phyloP scores from a whole-genome alignment of 2,329 filamentous ascomycete genomes.

The Akanthomyces uredinophilus region DNA sequence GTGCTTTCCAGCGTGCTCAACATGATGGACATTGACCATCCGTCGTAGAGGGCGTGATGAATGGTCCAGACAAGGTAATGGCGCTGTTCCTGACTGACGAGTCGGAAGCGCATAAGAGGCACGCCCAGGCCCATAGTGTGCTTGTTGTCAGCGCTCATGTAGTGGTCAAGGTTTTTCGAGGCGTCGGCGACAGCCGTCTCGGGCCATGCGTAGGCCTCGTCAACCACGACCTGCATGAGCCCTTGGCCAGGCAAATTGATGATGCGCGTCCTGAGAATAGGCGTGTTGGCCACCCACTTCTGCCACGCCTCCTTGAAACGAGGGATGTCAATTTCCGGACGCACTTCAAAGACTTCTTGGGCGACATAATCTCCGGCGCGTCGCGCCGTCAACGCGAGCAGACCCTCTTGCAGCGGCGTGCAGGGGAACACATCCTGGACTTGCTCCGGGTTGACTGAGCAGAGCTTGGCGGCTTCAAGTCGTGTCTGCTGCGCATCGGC shows the following conservation, averaged over 20 bases:
- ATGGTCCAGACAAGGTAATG: conserved; percentile 18
- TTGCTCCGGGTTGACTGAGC: conserved; percentile 11
- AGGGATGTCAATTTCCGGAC: conserved; percentile 9
- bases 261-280: conserved; percentile 16
- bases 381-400: conserved; percentile 18
- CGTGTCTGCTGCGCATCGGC: background rate
- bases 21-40: conserved; percentile 43
- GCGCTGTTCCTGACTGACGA: background rate
- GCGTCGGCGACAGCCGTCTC: background rate
- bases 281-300: conserved; percentile 12
- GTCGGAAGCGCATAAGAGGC: conserved; percentile 14
- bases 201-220: background rate
- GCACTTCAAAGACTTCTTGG: conserved; percentile 16
- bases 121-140: conserved; percentile 16
- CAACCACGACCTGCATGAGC: background rate
- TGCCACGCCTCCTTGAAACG: conserved; percentile 18
- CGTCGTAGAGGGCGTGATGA: conserved; percentile 46
- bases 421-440: conserved; percentile 21
- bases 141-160: background rate
- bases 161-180: background rate
- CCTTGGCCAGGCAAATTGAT: conserved; percentile 1
- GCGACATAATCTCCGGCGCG: conserved; percentile 18
- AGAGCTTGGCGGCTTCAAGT: conserved; percentile 14
- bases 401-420: conserved; percentile 21
- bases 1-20: conserved; percentile 16